phyloP scores from a whole-genome alignment of 495 filamentous ascomycete species.

The Aspergillus incahuasiensis region DNA sequence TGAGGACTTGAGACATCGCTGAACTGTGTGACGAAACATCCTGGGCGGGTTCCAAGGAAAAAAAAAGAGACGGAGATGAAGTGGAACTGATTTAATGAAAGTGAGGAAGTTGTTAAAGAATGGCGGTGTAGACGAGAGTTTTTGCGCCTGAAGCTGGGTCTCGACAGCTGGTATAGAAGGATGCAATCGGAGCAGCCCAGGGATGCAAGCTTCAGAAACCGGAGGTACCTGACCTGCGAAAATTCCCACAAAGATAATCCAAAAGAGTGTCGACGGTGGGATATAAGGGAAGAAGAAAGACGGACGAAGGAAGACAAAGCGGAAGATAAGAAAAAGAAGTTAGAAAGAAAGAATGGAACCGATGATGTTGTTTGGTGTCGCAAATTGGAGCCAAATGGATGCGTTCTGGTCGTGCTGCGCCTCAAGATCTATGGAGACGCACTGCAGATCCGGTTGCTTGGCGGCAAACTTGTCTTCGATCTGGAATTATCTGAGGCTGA shows the following conservation, averaged over 20 bases:
- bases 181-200: background rate
- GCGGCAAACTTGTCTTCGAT: conserved; percentile 1
- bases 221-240: background rate
- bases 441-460: conserved; percentile 5
- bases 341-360: conserved; percentile 22
- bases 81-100: background rate
- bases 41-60: background rate
- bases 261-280: conserved; percentile 7
- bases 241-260: background rate
- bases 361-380: conserved; percentile 2
- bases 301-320: background rate
- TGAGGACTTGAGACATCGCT: conserved; percentile 18
- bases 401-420: conserved; percentile 10
- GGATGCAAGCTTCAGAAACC: background rate
- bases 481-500: background rate
- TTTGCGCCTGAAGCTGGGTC: background rate
- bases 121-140: conserved; percentile 1
- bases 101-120: background rate
- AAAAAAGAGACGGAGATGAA: background rate
- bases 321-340: conserved; percentile 15
- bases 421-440: conserved; percentile 12
- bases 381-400: background rate
- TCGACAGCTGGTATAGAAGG: background rate
- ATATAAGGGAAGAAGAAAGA: background rate
- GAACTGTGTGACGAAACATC: conserved; percentile 21